A percentile compares a stretch with the other conserved stretches of the same genome.
These are phyloP conservation scores for Oryza glaberrima DNA, from an alignment of 176 grass and related monocot species.

Conservation along the genomic window DNA sequence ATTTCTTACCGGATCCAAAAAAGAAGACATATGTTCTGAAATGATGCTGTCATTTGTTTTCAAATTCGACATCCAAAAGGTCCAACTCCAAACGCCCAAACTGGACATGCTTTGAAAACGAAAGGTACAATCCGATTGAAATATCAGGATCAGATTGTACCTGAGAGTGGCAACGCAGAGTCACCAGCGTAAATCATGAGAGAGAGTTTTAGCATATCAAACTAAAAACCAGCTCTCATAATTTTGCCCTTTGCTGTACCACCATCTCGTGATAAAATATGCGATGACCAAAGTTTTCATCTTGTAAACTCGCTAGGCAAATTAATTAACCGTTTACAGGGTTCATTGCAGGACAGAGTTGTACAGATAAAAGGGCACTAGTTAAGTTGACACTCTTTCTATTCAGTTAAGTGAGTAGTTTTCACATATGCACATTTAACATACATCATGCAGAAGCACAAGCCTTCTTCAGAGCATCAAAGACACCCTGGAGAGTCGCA, in stretches of 20 bases:
- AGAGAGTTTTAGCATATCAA: not conserved
- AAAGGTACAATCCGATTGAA: not conserved
- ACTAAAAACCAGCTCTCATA: not conserved
- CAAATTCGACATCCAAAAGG: not conserved
- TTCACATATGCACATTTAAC: slow-evolving; percentile 1
- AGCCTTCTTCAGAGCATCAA: slow-evolving; percentile 73
- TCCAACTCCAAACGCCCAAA: not conserved
- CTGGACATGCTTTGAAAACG: not conserved
- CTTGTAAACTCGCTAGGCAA: not conserved
- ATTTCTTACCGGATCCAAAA: not conserved
- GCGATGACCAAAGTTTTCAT: not conserved
- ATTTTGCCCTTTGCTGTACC: not conserved
- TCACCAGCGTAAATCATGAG: not conserved
- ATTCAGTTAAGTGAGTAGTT: not conserved
- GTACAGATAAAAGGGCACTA: not conserved
- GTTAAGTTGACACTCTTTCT: not conserved
- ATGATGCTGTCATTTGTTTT: not conserved
- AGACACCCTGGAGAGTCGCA: slow-evolving; percentile 60
- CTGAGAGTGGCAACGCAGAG: not conserved
- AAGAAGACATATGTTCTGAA: not conserved
- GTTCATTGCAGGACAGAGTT: not conserved
- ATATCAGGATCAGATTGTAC: not conserved
- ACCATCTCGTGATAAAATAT: not conserved
- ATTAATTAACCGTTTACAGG: not conserved
- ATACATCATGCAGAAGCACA: slow-evolving; percentile 48